phyloP scores from a whole-genome alignment of 495 filamentous ascomycete species.

The Bacidia gigantensis region DNA sequence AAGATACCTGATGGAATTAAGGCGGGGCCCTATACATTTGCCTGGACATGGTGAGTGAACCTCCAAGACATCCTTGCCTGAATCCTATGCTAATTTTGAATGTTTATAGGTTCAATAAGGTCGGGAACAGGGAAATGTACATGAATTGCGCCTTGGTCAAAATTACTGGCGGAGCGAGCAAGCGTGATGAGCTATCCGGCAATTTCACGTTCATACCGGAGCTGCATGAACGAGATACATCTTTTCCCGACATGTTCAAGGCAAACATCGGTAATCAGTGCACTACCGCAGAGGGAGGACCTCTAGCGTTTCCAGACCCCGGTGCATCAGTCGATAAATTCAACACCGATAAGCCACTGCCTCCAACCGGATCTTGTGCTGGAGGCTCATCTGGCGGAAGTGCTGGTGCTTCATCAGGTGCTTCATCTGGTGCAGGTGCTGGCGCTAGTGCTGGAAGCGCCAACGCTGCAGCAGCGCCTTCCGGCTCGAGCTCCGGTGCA shows the following conservation, averaged over 20 bases:
- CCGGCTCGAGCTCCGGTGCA: not conserved
- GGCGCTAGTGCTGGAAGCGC: not conserved
- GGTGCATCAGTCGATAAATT: conserved; percentile 11
- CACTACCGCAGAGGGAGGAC: conserved; percentile 21
- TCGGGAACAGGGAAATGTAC: conserved; percentile 47
- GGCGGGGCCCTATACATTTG: conserved; percentile 37
- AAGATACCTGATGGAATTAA: conserved; percentile 47
- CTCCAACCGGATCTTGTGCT: conserved; percentile 2
- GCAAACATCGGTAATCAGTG: conserved; percentile 39
- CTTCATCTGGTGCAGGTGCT: not conserved
- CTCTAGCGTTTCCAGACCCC: conserved; percentile 15
- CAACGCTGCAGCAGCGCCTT: not conserved
- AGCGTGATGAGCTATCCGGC: conserved; percentile 20
- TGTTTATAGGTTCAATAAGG: conserved; percentile 33
- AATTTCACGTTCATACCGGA: conserved; percentile 6
- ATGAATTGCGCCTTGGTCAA: conserved; percentile 44
- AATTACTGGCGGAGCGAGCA: conserved; percentile 30
- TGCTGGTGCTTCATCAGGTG: not conserved
- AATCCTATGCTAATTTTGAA: not conserved
- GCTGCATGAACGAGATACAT: conserved; percentile 11
- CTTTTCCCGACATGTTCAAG: conserved; percentile 39
- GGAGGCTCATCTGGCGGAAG: not conserved
- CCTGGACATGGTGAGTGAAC: conserved; percentile 49
- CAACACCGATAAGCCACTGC: not conserved
- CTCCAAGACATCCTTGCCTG: not conserved